phyloP scores from a whole-genome alignment of 2,329 filamentous ascomycete genomes.

The Triangularia setosa region DNA sequence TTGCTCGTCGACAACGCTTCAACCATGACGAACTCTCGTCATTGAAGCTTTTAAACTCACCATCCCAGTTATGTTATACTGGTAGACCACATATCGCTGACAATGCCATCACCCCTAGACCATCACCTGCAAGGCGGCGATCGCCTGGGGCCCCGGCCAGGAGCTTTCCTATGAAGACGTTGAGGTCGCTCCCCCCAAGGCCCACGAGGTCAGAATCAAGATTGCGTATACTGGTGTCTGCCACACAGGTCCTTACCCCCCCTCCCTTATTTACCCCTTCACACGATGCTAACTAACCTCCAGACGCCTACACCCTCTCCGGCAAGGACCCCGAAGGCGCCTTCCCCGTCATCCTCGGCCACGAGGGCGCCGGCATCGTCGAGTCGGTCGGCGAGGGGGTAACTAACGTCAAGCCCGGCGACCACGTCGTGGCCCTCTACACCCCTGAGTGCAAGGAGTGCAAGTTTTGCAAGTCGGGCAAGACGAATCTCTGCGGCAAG shows the following conservation, averaged over 20 bases:
- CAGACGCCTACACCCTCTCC: constrained; percentile 86
- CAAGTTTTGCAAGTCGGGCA: constrained; percentile 99
- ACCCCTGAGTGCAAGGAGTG: constrained; percentile 96
- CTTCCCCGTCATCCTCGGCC: constrained; percentile 83
- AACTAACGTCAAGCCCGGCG: constrained; percentile 87
- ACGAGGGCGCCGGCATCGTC: constrained; percentile 88
- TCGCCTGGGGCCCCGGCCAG: constrained; percentile 95
- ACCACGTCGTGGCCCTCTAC: constrained; percentile 87
- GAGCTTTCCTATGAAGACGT: constrained; percentile 85
- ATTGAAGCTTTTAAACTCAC: no score
- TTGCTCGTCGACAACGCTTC: background rate
- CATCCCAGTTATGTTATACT: background rate
- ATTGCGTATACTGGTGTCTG: constrained; percentile 98
- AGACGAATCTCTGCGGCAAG: constrained; percentile 99
- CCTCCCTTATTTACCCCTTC: constrained; percentile 9
- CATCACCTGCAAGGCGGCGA: constrained; percentile 94
- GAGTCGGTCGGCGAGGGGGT: constrained; percentile 94
- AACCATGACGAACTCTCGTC: no score
- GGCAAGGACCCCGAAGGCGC: constrained; percentile 97
- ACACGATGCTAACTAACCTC: background rate
- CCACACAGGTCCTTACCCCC: constrained; percentile 71
- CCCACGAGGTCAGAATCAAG: constrained; percentile 94
- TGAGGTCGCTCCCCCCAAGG: constrained; percentile 83
- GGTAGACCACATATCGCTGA: background rate
- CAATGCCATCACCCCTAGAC: constrained; percentile 54